Conservation (phyloP, 495 filamentous ascomycete genomes). For the Trichocladium antarcticum region DNA sequence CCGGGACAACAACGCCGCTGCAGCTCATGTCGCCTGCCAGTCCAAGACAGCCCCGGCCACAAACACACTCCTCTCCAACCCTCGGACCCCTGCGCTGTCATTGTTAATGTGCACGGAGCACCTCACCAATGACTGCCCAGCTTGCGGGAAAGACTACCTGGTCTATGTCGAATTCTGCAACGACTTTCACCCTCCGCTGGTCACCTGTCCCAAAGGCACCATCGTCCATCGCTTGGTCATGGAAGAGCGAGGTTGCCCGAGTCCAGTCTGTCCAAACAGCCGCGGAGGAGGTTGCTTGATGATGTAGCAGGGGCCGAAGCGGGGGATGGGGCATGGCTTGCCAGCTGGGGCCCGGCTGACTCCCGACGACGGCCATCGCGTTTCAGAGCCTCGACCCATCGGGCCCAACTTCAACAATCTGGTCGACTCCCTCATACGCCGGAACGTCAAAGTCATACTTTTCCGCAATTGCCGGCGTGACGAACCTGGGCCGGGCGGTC, state of each 20-base stretch:
- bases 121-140: conserved; percentile 38
- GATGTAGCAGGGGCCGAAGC: conserved; percentile 24
- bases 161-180: conserved; percentile 41
- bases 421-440: conserved; percentile 76
- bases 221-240: conserved; percentile 27
- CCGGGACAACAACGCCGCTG: not conserved
- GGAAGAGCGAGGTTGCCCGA: conserved; percentile 39
- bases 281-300: conserved; percentile 36
- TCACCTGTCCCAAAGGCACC: conserved; percentile 33
- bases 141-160: conserved; percentile 42
- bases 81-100: conserved; percentile 7
- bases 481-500: conserved; percentile 47
- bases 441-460: conserved; percentile 84
- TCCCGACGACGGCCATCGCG: not conserved
- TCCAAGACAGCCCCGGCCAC: not conserved
- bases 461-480: conserved; percentile 63
- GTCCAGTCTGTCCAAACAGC: conserved; percentile 40
- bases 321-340: not conserved
- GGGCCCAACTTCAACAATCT: conserved; percentile 65
- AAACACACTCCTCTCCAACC: not conserved
- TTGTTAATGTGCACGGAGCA: conserved; percentile 43
- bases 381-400: conserved; percentile 48
- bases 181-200: conserved; percentile 34
- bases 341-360: not conserved
- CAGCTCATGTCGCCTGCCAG: conserved; percentile 13